These are phyloP conservation scores for Plasmodium sp. DNA, from an alignment of 169 alveolate species.

Conservation along the genomic window DNA sequence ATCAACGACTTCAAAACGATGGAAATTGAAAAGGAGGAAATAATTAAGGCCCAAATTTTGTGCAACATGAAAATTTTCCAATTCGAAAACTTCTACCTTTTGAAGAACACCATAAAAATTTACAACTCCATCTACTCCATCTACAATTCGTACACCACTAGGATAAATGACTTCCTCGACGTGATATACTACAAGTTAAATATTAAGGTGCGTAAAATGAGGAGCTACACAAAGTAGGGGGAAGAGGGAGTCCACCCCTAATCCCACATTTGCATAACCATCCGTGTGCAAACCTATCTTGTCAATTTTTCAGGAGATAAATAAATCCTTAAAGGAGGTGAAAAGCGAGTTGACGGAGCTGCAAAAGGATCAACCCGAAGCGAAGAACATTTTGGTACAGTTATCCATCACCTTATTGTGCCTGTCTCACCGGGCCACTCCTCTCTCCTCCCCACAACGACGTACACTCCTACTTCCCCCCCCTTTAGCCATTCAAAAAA, in stretches of 20 bases:
- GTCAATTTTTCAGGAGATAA: slow-evolving; percentile 25
- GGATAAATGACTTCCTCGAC: slow-evolving; percentile 63
- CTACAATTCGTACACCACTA: slow-evolving; percentile 49
- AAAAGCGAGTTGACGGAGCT: slow-evolving; percentile 49
- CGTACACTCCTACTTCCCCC: not conserved
- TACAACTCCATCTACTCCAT: slow-evolving; percentile 62
- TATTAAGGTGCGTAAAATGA: slow-evolving; percentile 26
- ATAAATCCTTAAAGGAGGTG: slow-evolving; percentile 66
- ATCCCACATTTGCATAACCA: not conserved
- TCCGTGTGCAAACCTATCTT: not conserved
- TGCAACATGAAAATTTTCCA: slow-evolving; percentile 66
- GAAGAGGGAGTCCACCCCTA: not conserved
- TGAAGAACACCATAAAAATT: slow-evolving; percentile 68
- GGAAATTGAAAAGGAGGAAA: slow-evolving; percentile 70
- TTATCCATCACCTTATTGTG: not conserved
- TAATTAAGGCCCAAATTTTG: slow-evolving; percentile 70
- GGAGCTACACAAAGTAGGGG: not conserved
- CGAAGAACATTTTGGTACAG: slow-evolving; percentile 34
- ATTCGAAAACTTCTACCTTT: slow-evolving; percentile 55
- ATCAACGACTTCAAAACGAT: slow-evolving; percentile 46
- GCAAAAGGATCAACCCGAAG: slow-evolving; percentile 43
- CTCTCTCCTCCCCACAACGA: not conserved
- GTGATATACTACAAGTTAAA: slow-evolving; percentile 64
- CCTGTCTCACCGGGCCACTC: not conserved
- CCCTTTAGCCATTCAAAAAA: slow-evolving; percentile 62